These are phyloP conservation scores for Cordyceps cateniannulata DNA, from an alignment of 2,329 filamentous ascomycete genomes.

Conservation along the genomic window DNA sequence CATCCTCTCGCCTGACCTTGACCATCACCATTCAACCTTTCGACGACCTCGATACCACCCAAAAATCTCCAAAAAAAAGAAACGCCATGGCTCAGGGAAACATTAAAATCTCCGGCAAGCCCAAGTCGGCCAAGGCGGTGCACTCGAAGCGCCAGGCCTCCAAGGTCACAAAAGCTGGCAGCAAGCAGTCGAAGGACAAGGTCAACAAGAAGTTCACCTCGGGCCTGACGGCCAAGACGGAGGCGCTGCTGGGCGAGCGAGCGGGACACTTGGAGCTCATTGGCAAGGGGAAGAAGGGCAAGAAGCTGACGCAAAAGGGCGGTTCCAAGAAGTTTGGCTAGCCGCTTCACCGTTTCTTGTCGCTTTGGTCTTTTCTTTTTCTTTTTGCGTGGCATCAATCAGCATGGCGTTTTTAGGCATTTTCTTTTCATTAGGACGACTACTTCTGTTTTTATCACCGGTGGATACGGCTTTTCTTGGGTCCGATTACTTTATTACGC, in stretches of 20 bases:
- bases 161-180: slow-evolving; percentile 40
- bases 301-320: slow-evolving; percentile 36
- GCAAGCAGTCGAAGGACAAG: slow-evolving; percentile 43
- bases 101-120: slow-evolving; percentile 40
- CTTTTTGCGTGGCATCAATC: not conserved
- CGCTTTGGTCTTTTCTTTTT: too few relatives aligned
- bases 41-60: not conserved
- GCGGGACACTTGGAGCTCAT: slow-evolving; percentile 55
- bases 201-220: slow-evolving; percentile 48
- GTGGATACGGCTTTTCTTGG: not conserved
- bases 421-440: not conserved
- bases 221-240: slow-evolving; percentile 48
- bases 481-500: not conserved
- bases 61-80: not conserved
- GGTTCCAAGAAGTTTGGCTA: slow-evolving; percentile 52
- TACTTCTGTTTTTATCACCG: not conserved
- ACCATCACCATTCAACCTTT: not conserved
- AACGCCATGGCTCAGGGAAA: slow-evolving; percentile 45
- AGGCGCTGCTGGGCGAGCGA: slow-evolving; percentile 51
- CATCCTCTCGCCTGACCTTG: not conserved
- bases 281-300: slow-evolving; percentile 46
- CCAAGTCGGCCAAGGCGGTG: slow-evolving; percentile 33
- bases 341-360: not conserved
- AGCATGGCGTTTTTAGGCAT: slow-evolving; percentile 4
- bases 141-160: slow-evolving; percentile 38